Evolutionary conservation across 75 land plant genomes (phyloP).

Genomic region (Ceratopteris richardii): DNA sequence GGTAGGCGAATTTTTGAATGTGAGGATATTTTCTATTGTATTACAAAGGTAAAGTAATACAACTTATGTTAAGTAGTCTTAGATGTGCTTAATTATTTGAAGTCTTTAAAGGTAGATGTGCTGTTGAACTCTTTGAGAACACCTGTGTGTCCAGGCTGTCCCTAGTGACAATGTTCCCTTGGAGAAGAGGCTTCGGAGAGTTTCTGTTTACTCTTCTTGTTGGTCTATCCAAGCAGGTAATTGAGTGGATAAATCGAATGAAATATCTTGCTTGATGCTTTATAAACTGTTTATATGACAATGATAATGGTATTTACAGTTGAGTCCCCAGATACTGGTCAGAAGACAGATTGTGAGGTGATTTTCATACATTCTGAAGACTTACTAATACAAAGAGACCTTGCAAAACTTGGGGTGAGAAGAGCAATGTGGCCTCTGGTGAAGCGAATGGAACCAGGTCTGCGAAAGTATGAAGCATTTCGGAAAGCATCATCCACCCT

Average conservation of each 20-base stretch:
- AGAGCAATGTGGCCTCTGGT: slow-evolving; percentile 98
- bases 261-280: background rate
- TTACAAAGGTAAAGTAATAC: slow-evolving; percentile 38
- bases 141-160: too few relatives aligned
- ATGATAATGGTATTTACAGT: slow-evolving; percentile 36
- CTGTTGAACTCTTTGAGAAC: too few relatives aligned
- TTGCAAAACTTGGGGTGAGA: slow-evolving; percentile 80
- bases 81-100: slow-evolving; percentile 13
- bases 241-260: background rate
- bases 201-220: slow-evolving; percentile 72
- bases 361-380: slow-evolving; percentile 84
- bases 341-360: slow-evolving; percentile 85
- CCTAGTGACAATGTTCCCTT: slow-evolving; percentile 44
- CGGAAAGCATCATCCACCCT: slow-evolving; percentile 38
- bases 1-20: slow-evolving; percentile 46
- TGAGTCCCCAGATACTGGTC: slow-evolving; percentile 73
- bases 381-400: slow-evolving; percentile 87
- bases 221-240: slow-evolving; percentile 87
- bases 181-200: slow-evolving; percentile 72
- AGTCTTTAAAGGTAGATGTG: too few relatives aligned
- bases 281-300: too few relatives aligned
- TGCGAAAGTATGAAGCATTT: slow-evolving; percentile 53
- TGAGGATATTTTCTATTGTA: slow-evolving; percentile 38
- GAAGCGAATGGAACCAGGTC: slow-evolving; percentile 73
- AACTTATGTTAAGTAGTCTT: background rate